These are phyloP conservation scores for Fraxinus sp. DNA, from an alignment of 305 asterid species.

Conservation along the genomic window DNA sequence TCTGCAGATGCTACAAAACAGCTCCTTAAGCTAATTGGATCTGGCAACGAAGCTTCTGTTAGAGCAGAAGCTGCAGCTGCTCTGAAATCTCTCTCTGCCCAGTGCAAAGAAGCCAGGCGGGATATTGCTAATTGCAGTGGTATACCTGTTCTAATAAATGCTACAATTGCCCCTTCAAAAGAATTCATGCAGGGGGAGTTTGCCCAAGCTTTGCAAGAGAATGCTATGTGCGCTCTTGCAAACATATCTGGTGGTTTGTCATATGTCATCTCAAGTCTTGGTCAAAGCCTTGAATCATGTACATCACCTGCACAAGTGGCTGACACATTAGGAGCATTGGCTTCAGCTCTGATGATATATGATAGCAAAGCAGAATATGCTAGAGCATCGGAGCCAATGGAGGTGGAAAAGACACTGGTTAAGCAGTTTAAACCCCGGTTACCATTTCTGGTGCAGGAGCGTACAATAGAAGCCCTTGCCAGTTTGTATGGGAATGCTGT, in stretches of 20 bases:
- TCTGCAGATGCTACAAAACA: conserved; percentile 81
- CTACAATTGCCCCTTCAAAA: conserved; percentile 98
- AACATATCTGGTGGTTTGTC: conserved; percentile 98
- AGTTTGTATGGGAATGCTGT: conserved; percentile 87
- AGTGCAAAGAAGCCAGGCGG: conserved; percentile 83
- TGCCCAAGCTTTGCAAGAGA: conserved; percentile 99
- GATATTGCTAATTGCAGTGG: conserved; percentile 89
- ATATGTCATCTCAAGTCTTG: conserved; percentile 92
- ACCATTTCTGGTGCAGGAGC: conserved; percentile 89
- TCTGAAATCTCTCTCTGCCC: conserved; percentile 95
- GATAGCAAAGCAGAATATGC: conserved; percentile 78
- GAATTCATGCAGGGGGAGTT: conserved; percentile 99
- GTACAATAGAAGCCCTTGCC: conserved; percentile 98
- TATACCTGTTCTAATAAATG: conserved; percentile 91
- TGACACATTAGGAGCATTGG: conserved; percentile 96
- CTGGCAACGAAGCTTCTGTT: conserved; percentile 87
- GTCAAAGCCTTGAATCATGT: conserved; percentile 97
- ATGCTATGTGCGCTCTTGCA: conserved; percentile 99
- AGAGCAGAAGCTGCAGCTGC: conserved; percentile 99
- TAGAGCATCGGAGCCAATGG: conserved; percentile 82
- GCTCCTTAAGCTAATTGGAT: conserved; percentile 84
- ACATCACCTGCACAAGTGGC: conserved; percentile 93
- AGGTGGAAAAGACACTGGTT: conserved; percentile 85
- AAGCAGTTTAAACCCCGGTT: conserved; percentile 71
- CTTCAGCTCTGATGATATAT: conserved; percentile 98